Percentiles rank a stretch among this genome's conserved stretches.
These are phyloP conservation scores for Colletotrichum scovillei DNA, from an alignment of 2,329 filamentous ascomycete species.

Conservation along the genomic window DNA sequence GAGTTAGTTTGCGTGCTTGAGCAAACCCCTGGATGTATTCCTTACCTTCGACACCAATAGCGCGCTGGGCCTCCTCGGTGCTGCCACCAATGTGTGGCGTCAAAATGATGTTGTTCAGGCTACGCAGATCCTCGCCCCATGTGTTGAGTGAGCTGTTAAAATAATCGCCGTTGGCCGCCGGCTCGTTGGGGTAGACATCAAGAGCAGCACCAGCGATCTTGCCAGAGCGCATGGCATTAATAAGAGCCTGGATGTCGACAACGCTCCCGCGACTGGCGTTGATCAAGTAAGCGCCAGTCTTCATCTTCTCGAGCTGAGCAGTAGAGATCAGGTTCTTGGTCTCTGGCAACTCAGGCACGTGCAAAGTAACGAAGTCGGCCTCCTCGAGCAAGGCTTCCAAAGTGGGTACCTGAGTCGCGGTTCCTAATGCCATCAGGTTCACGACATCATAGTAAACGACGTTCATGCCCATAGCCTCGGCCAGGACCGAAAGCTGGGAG, in stretches of 20 bases:
- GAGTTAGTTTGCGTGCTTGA: background rate
- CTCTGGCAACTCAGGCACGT: constrained; percentile 93
- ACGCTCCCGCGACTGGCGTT: constrained; percentile 95
- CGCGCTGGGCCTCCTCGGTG: constrained; percentile 96
- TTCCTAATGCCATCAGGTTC: constrained; percentile 94
- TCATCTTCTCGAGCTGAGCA: constrained; percentile 87
- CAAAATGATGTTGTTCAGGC: constrained; percentile 91
- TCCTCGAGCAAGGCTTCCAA: constrained; percentile 80
- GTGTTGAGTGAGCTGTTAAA: constrained; percentile 86
- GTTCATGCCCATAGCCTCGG: constrained; percentile 97
- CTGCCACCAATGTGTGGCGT: constrained; percentile 98
- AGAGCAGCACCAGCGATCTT: constrained; percentile 95
- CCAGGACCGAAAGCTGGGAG: constrained; percentile 92
- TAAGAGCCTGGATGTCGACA: constrained; percentile 91
- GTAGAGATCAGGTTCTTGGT: constrained; percentile 93
- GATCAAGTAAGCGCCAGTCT: constrained; percentile 91
- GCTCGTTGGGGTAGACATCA: constrained; percentile 95
- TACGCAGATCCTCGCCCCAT: constrained; percentile 87
- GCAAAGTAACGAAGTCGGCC: constrained; percentile 92
- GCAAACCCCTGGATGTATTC: background rate
- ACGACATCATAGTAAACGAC: constrained; percentile 98
- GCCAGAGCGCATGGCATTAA: constrained; percentile 86
- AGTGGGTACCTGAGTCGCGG: constrained; percentile 82
- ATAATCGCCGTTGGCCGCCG: constrained; percentile 93
- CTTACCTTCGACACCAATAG: constrained; percentile 87